phyloP scores from a whole-genome alignment of 192 early-diverging fungal species.

The Allomyces macrogynus region DNA sequence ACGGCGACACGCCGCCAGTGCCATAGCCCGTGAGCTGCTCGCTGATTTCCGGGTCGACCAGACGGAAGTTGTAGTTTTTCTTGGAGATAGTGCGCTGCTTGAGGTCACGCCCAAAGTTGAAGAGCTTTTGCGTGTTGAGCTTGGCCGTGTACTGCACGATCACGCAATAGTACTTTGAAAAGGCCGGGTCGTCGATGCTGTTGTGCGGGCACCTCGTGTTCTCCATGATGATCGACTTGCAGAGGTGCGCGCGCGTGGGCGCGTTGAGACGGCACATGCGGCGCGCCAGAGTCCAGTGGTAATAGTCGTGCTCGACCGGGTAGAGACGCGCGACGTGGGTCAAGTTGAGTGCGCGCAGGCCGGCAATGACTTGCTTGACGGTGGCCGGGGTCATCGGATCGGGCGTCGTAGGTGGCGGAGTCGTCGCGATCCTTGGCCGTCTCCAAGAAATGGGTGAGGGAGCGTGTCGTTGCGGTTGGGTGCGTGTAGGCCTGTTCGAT shows the following conservation, averaged over 20 bases:
- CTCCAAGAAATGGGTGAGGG: neutral
- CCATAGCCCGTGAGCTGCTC: slow-evolving; percentile 51
- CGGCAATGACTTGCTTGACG: slow-evolving; percentile 4
- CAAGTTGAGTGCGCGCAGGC: slow-evolving; percentile 5
- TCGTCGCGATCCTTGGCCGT: neutral
- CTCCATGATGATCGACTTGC: slow-evolving; percentile 74
- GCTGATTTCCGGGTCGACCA: slow-evolving; percentile 36
- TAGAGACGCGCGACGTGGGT: slow-evolving; percentile 27
- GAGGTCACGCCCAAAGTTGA: slow-evolving; percentile 38
- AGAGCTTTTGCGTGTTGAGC: slow-evolving; percentile 39
- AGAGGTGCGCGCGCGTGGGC: slow-evolving; percentile 58
- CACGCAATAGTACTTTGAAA: slow-evolving; percentile 12
- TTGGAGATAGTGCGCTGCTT: slow-evolving; percentile 25
- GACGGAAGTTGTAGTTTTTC: slow-evolving; percentile 63
- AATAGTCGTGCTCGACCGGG: slow-evolving; percentile 55
- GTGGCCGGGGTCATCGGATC: neutral
- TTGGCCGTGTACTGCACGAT: slow-evolving; percentile 20
- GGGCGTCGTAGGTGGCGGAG: neutral
- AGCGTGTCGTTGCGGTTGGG: neutral
- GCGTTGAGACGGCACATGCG: slow-evolving; percentile 39
- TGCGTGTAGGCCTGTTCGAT: neutral
- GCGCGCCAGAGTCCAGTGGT: slow-evolving; percentile 52
- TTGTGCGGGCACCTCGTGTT: slow-evolving; percentile 56
- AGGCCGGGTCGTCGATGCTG: slow-evolving; percentile 14
- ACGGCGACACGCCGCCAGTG: slow-evolving; percentile 45